These are phyloP conservation scores for Boletus bicolor DNA, from an alignment of 768 basidiomycete species.

Conservation along the genomic window DNA sequence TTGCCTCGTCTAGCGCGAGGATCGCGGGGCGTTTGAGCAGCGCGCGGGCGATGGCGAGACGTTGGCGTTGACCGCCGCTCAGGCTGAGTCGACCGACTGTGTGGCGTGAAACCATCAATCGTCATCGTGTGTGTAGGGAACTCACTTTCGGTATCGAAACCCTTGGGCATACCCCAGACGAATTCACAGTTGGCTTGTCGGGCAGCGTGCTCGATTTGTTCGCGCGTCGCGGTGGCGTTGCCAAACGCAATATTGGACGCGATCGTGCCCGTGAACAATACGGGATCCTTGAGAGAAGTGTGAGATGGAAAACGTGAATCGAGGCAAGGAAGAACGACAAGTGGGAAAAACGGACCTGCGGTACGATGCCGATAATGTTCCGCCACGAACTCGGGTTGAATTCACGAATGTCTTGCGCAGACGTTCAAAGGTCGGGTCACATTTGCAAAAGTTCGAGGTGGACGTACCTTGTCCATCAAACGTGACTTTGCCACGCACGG, in stretches of 20 bases:
- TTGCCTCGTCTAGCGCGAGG: constrained; percentile 86
- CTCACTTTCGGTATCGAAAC: constrained; percentile 91
- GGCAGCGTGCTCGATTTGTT: constrained; percentile 85
- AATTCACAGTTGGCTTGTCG: constrained; percentile 94
- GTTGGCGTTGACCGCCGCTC: constrained; percentile 74
- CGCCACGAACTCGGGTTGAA: constrained; percentile 88
- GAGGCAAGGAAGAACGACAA: too few species aligned
- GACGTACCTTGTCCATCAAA: constrained; percentile 79
- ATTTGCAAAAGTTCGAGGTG: too few species aligned
- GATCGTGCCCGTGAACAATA: constrained; percentile 89
- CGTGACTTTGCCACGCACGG: constrained; percentile 74
- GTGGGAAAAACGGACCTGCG: constrained; percentile 48
- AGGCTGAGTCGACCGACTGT: constrained; percentile 29
- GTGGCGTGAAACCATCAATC: background rate
- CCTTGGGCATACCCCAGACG: constrained; percentile 90
- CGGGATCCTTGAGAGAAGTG: constrained; percentile 53
- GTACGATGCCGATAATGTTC: constrained; percentile 86
- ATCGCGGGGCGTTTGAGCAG: constrained; percentile 86
- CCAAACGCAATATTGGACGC: constrained; percentile 95
- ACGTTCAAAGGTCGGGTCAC: constrained; percentile 5
- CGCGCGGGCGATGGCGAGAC: constrained; percentile 82
- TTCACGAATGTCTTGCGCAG: constrained; percentile 65
- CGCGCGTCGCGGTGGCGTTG: constrained; percentile 65
- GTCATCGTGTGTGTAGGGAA: background rate
- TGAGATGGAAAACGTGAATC: background rate